These are phyloP conservation scores for Plasmodium falciparum DNA, from an alignment of 169 alveolate species.

Conservation along the genomic window DNA sequence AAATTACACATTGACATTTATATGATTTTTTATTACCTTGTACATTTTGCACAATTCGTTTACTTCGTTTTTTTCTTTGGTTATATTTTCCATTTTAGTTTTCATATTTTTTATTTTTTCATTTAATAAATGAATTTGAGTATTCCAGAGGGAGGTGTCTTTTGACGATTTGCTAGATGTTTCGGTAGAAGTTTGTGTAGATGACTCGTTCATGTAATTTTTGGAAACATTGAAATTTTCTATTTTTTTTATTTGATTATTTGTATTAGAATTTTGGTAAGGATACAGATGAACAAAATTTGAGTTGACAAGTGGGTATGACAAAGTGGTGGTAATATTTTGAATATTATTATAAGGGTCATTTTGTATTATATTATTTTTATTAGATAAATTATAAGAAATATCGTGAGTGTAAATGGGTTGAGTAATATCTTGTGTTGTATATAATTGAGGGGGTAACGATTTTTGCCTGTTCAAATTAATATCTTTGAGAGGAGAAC, in stretches of 20 bases:
- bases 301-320: not conserved
- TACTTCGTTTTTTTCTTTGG: conserved; percentile 13
- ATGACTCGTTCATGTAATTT: conserved; percentile 7
- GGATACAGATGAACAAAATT: not conserved
- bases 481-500: conserved; percentile 17
- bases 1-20: not conserved
- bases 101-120: conserved; percentile 10
- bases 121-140: conserved; percentile 2
- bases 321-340: not conserved
- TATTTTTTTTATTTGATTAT: not conserved
- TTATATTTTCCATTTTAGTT: not conserved
- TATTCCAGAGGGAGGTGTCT: not conserved
- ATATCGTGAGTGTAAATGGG: conserved; percentile 47
- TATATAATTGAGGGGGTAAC: not conserved
- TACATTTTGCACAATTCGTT: conserved; percentile 31
- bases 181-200: not conserved
- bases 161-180: conserved; percentile 32
- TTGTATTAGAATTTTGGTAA: not conserved
- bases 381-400: conserved; percentile 21
- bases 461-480: conserved; percentile 10
- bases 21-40: conserved; percentile 10
- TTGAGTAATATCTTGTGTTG: not conserved
- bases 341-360: not conserved
- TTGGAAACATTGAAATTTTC: not conserved
- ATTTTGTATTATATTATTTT: not conserved